Evolutionary conservation across 768 basidiomycete species (phyloP).

Genomic region (Kondoa malvinella): DNA sequence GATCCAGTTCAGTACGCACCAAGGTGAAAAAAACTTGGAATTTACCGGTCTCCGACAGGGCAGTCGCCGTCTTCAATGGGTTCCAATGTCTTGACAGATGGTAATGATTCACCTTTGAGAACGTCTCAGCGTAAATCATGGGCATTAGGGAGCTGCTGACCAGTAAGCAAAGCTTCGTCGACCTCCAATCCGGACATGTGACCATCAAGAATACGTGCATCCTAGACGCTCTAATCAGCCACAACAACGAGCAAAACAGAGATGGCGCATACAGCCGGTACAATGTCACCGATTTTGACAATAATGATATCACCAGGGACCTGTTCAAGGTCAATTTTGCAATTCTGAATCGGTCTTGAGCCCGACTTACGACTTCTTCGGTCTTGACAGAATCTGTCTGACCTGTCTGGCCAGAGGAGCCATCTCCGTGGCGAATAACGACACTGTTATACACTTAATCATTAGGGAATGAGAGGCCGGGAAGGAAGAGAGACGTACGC

Average conservation of each 20-base stretch:
- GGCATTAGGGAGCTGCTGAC: too few species aligned
- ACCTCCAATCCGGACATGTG: constrained; percentile 31
- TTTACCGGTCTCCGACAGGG: constrained; percentile 33
- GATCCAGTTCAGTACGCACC: constrained; percentile 10
- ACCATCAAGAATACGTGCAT: constrained; percentile 31
- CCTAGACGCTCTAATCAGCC: constrained; percentile 9
- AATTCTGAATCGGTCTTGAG: not conserved
- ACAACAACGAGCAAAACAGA: not conserved
- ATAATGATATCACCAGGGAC: constrained; percentile 32
- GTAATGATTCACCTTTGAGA: constrained; percentile 31
- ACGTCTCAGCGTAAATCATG: too few species aligned
- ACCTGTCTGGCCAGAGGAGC: constrained; percentile 6
- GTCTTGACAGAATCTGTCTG: constrained; percentile 20
- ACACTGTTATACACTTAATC: constrained; percentile 17
- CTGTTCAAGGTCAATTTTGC: constrained; percentile 11
- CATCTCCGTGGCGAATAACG: constrained; percentile 28
- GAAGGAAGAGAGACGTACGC: constrained; percentile 17
- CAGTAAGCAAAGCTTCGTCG: constrained; percentile 37
- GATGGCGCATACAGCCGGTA: constrained; percentile 30
- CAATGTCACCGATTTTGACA: constrained; percentile 34
- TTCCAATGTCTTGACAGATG: constrained; percentile 29
- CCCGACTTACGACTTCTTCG: constrained; percentile 30
- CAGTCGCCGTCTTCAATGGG: constrained; percentile 19
- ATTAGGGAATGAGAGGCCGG: not conserved
- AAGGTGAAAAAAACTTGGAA: constrained; percentile 27